phyloP scores from a whole-genome alignment of 257 asterid species.

The Penstemon davidsonii region DNA sequence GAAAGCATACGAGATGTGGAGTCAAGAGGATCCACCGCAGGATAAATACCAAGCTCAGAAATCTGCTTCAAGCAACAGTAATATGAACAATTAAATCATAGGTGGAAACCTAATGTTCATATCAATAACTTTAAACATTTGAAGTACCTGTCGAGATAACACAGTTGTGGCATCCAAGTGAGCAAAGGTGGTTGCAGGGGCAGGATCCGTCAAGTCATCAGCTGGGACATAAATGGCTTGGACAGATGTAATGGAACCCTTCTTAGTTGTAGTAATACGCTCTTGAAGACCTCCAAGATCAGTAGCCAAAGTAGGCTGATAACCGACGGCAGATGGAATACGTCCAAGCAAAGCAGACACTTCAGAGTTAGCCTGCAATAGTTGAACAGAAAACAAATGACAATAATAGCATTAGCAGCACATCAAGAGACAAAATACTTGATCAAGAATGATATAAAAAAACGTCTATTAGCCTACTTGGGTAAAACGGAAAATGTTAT shows the following conservation, averaged over 20 bases:
- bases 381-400: neutral
- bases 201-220: constrained; percentile 99
- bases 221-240: constrained; percentile 99
- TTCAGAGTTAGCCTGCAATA: constrained; percentile 87
- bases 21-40: constrained; percentile 97
- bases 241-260: constrained; percentile 96
- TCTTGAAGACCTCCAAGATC: constrained; percentile 99
- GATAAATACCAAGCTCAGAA: constrained; percentile 98
- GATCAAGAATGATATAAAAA: neutral
- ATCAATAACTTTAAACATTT: neutral
- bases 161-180: constrained; percentile 99
- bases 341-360: constrained; percentile 99
- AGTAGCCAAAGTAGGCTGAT: constrained; percentile 97
- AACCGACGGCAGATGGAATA: constrained; percentile 99
- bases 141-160: constrained; percentile 79
- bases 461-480: constrained; percentile 46
- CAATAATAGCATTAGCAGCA: neutral
- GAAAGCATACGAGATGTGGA: constrained; percentile 99
- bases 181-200: constrained; percentile 99
- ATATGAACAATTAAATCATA: constrained; percentile 8
- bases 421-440: neutral
- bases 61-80: constrained; percentile 46
- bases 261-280: constrained; percentile 94
- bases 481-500: constrained; percentile 95
- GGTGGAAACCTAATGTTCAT: neutral